Percentiles rank a stretch among this genome's conserved stretches.
Evolutionary conservation across 306 rosid species (phyloP).

Genomic region (Inga leiocalycina): DNA sequence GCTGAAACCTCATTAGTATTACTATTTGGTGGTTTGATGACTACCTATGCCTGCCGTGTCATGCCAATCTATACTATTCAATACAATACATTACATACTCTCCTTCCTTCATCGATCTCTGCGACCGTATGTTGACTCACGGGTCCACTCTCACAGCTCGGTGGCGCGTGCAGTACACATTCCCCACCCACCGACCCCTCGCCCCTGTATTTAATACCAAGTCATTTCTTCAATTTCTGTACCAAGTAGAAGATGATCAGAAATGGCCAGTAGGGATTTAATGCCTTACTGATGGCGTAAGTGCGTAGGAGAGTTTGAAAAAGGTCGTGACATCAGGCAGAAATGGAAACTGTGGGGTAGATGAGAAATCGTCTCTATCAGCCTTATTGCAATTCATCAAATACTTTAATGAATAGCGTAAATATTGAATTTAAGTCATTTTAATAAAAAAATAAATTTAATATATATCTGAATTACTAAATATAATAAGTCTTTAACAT

Average conservation of each 20-base stretch:
- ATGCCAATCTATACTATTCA: conserved; percentile 47
- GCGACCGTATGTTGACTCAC: not conserved
- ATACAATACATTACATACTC: not conserved
- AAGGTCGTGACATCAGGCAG: not conserved
- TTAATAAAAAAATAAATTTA: too few relatives aligned
- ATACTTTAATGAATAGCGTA: too few relatives aligned
- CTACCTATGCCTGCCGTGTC: conserved; percentile 68
- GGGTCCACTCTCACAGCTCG: too few relatives aligned
- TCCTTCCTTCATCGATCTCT: not conserved
- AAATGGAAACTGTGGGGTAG: not conserved
- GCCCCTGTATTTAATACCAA: not conserved
- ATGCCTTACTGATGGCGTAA: not conserved
- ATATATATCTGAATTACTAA: too few relatives aligned
- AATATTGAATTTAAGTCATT: too few relatives aligned
- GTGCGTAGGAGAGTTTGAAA: not conserved
- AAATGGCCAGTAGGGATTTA: not conserved
- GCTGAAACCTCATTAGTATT: not conserved
- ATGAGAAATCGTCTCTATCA: not conserved
- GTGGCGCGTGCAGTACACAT: not conserved
- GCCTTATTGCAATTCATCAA: too few relatives aligned
- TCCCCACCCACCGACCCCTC: not conserved
- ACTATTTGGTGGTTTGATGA: conserved; percentile 11
- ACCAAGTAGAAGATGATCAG: not conserved
- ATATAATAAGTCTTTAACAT: too few relatives aligned
- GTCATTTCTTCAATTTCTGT: not conserved